Percentiles rank a stretch among this genome's conserved stretches.
Conservation (phyloP, 176 grass and related monocot genomes). For the Aegilops umbellulata region DNA sequence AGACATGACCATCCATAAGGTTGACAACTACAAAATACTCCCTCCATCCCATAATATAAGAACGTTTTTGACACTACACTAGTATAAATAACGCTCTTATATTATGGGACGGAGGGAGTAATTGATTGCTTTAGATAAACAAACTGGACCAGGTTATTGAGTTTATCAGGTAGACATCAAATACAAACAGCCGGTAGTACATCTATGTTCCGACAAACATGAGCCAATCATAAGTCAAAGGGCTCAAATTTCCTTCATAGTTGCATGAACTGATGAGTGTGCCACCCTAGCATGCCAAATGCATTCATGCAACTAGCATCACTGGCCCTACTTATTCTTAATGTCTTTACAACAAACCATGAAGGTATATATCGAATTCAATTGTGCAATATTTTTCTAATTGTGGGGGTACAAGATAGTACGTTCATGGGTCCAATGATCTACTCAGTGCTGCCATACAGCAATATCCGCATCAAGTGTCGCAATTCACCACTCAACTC, state of each 20-base stretch:
- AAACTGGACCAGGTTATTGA: not conserved
- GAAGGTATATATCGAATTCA: not conserved
- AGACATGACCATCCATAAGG: constrained; percentile 1
- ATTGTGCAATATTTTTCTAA: not conserved
- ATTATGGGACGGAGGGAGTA: no score
- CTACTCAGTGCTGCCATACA: constrained; percentile 15
- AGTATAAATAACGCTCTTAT: no score
- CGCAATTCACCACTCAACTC: not conserved
- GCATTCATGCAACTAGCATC: not conserved
- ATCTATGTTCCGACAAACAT: not conserved
- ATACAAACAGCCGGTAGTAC: not conserved
- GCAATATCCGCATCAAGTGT: not conserved
- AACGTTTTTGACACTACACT: no score
- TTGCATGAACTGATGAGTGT: not conserved
- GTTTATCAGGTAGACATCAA: not conserved
- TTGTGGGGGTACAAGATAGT: not conserved
- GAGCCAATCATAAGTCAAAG: constrained; percentile 1
- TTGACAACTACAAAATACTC: not conserved
- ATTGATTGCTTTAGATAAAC: constrained; percentile 2
- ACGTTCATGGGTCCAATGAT: not conserved
- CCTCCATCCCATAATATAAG: no score
- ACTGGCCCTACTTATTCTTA: not conserved
- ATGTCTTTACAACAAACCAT: not conserved
- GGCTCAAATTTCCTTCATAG: not conserved
- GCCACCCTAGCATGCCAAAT: not conserved